Conservation (phyloP, 2,329 filamentous ascomycete genomes). For the Epichloe sibirici region DNA sequence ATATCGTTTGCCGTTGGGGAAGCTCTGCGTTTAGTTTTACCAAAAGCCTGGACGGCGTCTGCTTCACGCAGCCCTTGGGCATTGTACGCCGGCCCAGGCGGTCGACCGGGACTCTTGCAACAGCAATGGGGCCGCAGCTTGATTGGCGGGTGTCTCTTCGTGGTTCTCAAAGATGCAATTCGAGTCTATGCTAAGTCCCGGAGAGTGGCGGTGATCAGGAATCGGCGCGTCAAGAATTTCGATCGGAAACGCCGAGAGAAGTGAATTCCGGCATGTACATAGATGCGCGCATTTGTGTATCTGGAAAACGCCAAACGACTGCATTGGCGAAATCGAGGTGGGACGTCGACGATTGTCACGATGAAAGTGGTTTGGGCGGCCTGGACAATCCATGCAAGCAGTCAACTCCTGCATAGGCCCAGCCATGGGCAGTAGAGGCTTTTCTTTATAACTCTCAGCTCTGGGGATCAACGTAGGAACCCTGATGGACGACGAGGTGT, state of each 20-base stretch:
- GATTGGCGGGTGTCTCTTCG: slow-evolving; percentile 76
- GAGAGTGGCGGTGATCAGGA: slow-evolving; percentile 41
- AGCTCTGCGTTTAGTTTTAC: slow-evolving; percentile 55
- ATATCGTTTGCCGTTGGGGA: slow-evolving; percentile 72
- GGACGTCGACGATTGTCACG: background rate
- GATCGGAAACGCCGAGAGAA: slow-evolving; percentile 20
- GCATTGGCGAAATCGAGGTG: no score
- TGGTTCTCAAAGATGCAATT: slow-evolving; percentile 63
- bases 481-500: background rate
- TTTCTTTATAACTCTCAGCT: background rate
- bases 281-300: background rate
- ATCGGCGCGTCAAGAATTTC: slow-evolving; percentile 42
- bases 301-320: no score
- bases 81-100: slow-evolving; percentile 8
- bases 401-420: background rate
- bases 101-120: slow-evolving; percentile 58
- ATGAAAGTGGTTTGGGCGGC: background rate
- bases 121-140: slow-evolving; percentile 82
- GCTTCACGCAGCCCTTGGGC: slow-evolving; percentile 17
- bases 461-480: background rate
- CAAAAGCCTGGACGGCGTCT: slow-evolving; percentile 50
- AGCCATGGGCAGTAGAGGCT: background rate
- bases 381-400: background rate
- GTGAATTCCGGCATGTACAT: background rate
- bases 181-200: slow-evolving; percentile 52